Percentiles rank a stretch among this genome's conserved stretches.
Evolutionary conservation across 2,329 filamentous ascomycete species (phyloP).

Genomic region (Colletotrichum liaoningense): DNA sequence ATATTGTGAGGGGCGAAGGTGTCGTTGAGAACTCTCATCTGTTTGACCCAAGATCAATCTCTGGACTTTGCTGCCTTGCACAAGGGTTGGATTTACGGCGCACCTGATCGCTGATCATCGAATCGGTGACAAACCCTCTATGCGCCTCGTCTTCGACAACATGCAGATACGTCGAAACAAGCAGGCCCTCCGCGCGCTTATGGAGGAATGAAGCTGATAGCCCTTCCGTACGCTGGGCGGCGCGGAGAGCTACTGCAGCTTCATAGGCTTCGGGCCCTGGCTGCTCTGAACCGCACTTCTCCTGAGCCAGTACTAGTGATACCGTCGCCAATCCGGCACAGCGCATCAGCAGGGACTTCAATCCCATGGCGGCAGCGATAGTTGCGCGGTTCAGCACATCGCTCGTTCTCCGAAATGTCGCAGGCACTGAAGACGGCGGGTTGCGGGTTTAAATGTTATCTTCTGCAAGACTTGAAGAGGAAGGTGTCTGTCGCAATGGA

Average conservation of each 20-base stretch:
- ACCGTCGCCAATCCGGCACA: neutral
- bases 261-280: constrained; percentile 1
- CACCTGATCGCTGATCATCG: constrained; percentile 26
- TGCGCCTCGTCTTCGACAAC: constrained; percentile 22
- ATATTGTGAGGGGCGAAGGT: constrained; percentile 29
- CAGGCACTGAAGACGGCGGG: neutral
- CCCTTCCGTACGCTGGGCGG: constrained; percentile 3
- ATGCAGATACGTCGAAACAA: constrained; percentile 28
- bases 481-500: constrained; percentile 23
- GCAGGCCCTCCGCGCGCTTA: constrained; percentile 4
- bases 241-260: neutral
- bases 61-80: neutral
- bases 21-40: constrained; percentile 30
- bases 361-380: neutral
- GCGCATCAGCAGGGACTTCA: neutral
- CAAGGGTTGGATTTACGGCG: no score
- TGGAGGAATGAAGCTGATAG: neutral
- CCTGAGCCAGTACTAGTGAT: neutral
- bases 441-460: neutral
- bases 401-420: neutral
- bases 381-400: no score
- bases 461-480: neutral
- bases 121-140: constrained; percentile 16
- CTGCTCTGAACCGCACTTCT: neutral
- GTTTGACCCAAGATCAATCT: neutral